Evolutionary conservation across 805 yeast genomes (phyloP).

Genomic region (Groenewaldozyma tartarivorans): DNA sequence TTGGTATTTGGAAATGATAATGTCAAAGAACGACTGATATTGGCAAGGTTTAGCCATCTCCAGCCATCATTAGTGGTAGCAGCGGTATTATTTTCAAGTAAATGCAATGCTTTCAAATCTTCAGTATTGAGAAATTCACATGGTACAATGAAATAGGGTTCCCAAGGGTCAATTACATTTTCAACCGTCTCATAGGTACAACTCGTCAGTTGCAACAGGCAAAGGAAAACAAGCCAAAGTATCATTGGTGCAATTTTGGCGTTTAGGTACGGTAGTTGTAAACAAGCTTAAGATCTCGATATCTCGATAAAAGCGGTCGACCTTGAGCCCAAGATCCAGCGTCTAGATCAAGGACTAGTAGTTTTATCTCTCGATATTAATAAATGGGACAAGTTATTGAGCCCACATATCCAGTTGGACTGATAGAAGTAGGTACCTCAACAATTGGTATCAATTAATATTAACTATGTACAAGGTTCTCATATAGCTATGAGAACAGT

Average conservation of each 20-base stretch:
- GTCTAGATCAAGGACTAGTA: too few relatives aligned
- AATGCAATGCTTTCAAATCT: conserved; percentile 10
- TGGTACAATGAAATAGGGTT: conserved; percentile 8
- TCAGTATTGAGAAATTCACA: conserved; percentile 8
- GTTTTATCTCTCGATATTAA: too few relatives aligned
- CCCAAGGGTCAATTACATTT: conserved; percentile 11
- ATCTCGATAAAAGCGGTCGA: too few relatives aligned
- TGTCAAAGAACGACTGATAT: conserved; percentile 1
- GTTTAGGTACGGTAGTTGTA: too few relatives aligned
- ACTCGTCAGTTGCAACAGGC: too few relatives aligned
- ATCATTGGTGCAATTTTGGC: too few relatives aligned
- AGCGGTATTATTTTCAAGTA: conserved; percentile 4
- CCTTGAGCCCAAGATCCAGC: too few relatives aligned
- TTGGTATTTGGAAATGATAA: conserved; percentile 5
- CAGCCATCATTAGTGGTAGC: background rate
- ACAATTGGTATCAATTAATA: background rate
- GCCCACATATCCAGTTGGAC: too few relatives aligned
- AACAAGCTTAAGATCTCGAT: too few relatives aligned
- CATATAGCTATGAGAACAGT: background rate
- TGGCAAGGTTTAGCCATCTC: background rate
- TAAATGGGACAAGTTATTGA: too few relatives aligned
- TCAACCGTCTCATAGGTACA: too few relatives aligned
- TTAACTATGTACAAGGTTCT: conserved; percentile 6
- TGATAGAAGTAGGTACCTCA: background rate
- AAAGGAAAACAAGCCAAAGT: too few relatives aligned